Percentiles rank a stretch among this genome's conserved stretches.
These are phyloP conservation scores for Alnus rubra DNA, from an alignment of 306 rosid species.

Conservation along the genomic window DNA sequence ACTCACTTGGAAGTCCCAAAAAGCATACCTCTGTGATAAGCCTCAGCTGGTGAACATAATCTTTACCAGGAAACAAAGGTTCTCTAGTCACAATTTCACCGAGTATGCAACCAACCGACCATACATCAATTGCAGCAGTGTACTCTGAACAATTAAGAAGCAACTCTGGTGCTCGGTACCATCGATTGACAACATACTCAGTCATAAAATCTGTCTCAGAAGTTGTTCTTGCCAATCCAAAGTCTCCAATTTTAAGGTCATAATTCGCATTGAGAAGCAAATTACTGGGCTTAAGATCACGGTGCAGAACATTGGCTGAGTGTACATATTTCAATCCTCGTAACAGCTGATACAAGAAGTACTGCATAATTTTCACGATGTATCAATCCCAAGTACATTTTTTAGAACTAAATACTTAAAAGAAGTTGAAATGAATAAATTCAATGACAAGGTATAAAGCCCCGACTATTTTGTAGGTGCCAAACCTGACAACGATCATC, in stretches of 20 bases:
- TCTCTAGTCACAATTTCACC: slow-evolving; percentile 91
- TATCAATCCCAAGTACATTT: slow-evolving; percentile 16
- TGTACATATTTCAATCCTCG: slow-evolving; percentile 95
- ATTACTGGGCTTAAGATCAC: slow-evolving; percentile 99
- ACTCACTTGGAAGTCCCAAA: slow-evolving; percentile 33
- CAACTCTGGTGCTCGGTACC: slow-evolving; percentile 98
- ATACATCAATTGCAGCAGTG: slow-evolving; percentile 95
- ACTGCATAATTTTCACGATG: slow-evolving; percentile 57
- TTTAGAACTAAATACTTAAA: slow-evolving; percentile 12
- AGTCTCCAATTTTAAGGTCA: slow-evolving; percentile 92
- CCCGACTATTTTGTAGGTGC: slow-evolving; percentile 2
- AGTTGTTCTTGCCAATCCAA: slow-evolving; percentile 92
- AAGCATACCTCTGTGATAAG: slow-evolving; percentile 83
- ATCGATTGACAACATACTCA: slow-evolving; percentile 94
- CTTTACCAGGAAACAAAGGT: slow-evolving; percentile 95
- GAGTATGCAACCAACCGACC: slow-evolving; percentile 98
- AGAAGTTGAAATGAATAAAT: slow-evolving; percentile 4
- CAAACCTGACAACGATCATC: slow-evolving; percentile 88
- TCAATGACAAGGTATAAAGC: slow-evolving; percentile 5
- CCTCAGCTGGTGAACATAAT: slow-evolving; percentile 96
- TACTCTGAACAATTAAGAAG: slow-evolving; percentile 95
- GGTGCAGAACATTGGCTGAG: slow-evolving; percentile 89
- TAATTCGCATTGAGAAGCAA: slow-evolving; percentile 81
- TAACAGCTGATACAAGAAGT: slow-evolving; percentile 84
- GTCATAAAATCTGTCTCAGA: slow-evolving; percentile 97